phyloP scores from a whole-genome alignment of 2,329 filamentous ascomycete genomes.

The Alternaria consortialis region DNA sequence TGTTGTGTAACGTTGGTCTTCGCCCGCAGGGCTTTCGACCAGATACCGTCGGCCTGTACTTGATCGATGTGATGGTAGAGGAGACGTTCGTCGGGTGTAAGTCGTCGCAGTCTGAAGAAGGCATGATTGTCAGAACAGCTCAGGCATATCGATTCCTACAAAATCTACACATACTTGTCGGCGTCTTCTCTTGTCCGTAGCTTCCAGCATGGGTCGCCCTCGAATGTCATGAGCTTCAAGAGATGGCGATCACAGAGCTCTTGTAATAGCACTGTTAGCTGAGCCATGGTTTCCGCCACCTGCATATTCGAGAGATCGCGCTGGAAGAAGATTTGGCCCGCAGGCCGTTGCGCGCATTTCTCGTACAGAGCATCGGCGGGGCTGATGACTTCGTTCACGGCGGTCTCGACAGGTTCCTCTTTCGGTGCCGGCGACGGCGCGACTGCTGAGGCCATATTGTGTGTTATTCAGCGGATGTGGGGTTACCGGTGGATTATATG shows the following conservation, averaged over 20 bases:
- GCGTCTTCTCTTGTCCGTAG: conserved; percentile 47
- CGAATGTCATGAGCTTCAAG: conserved; percentile 50
- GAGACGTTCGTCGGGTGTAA: conserved; percentile 76
- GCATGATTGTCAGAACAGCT: conserved; percentile 17
- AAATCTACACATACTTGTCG: conserved; percentile 42
- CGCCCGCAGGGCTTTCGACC: conserved; percentile 84
- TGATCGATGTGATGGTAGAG: conserved; percentile 92
- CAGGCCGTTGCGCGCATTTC: conserved; percentile 46
- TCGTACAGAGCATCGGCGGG: conserved; percentile 50
- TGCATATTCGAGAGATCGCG: conserved; percentile 51
- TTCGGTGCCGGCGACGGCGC: conserved; percentile 30
- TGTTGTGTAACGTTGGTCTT: conserved; percentile 85
- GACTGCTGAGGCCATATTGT: conserved; percentile 36
- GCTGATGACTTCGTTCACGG: conserved; percentile 21
- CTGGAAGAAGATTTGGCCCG: conserved; percentile 52
- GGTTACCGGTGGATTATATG: conserved; percentile 34
- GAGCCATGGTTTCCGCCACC: conserved; percentile 45
- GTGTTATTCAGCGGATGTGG: conserved; percentile 9
- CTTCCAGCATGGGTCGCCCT: conserved; percentile 51
- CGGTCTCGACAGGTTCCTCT: conserved; percentile 23
- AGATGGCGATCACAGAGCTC: conserved; percentile 47
- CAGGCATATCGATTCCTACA: neutral
- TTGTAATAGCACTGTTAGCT: conserved; percentile 45
- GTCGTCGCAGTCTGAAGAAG: conserved; percentile 49
- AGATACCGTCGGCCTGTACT: conserved; percentile 84